Evolutionary conservation across 2,329 filamentous ascomycete genomes (phyloP).

Genomic region (Furcasterigmium sp.): DNA sequence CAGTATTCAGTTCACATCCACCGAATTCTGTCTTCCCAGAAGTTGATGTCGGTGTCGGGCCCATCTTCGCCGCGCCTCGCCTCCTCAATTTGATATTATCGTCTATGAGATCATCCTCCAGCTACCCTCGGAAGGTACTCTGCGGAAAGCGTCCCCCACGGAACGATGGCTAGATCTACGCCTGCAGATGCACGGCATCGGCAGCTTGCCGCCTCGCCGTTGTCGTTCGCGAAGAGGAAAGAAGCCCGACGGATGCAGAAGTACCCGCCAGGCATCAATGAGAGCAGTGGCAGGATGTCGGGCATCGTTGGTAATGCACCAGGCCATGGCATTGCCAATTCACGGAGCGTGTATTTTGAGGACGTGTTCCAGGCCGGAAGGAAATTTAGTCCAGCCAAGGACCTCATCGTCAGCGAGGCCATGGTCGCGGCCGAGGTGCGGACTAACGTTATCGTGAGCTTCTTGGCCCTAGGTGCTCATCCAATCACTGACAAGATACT

Average conservation of each 20-base stretch:
- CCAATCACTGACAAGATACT: constrained; percentile 6
- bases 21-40: no score
- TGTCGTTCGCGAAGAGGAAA: constrained; percentile 27
- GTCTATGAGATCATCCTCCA: no score
- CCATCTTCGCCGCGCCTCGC: no score
- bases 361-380: constrained; percentile 32
- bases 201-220: constrained; percentile 7
- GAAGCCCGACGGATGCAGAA: constrained; percentile 13
- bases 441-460: constrained; percentile 51
- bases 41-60: no score
- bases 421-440: constrained; percentile 59
- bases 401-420: constrained; percentile 47
- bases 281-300: no score
- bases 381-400: constrained; percentile 28
- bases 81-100: no score
- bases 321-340: constrained; percentile 25
- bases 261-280: constrained; percentile 15
- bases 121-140: no score
- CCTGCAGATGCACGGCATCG: no score
- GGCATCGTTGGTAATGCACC: constrained; percentile 21
- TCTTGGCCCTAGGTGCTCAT: no score
- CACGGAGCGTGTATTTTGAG: constrained; percentile 40
- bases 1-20: no score
- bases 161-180: no score
- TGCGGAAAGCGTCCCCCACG: no score